Evolutionary conservation across 2,329 filamentous ascomycete species (phyloP).

Genomic region (Fusarium buharicum): DNA sequence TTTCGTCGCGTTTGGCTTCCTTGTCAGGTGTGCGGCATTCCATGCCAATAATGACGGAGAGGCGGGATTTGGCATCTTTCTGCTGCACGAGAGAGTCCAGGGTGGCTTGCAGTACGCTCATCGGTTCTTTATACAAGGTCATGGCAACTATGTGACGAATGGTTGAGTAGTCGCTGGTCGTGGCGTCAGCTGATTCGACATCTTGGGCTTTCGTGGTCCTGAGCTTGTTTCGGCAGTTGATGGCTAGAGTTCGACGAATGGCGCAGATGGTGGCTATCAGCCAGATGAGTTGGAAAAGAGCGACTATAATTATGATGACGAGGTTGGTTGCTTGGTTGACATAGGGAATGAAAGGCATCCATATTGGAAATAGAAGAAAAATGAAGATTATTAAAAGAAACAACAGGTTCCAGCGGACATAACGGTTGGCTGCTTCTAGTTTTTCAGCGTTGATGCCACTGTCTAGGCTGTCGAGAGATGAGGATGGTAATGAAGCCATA

Average conservation of each 20-base stretch:
- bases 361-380: conserved; percentile 32
- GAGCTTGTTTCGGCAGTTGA: conserved; percentile 19
- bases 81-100: conserved; percentile 26
- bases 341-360: conserved; percentile 25
- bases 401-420: conserved; percentile 31
- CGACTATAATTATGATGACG: conserved; percentile 19
- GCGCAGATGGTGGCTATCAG: conserved; percentile 29
- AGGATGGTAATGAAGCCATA: conserved; percentile 10
- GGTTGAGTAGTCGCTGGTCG: background rate
- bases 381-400: conserved; percentile 20
- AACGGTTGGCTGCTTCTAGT: conserved; percentile 29
- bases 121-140: conserved; percentile 32
- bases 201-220: conserved; percentile 15
- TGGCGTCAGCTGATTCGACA: conserved; percentile 8
- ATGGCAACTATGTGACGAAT: conserved; percentile 35
- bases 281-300: conserved; percentile 32
- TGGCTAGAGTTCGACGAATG: conserved; percentile 31
- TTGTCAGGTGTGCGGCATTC: conserved; percentile 26
- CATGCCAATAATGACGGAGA: conserved; percentile 30
- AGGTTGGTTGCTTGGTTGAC: conserved; percentile 28
- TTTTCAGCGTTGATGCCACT: conserved; percentile 22
- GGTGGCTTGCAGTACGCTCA: conserved; percentile 25
- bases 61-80: conserved; percentile 12
- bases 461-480: conserved; percentile 16
- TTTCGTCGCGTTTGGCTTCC: conserved; percentile 21